Evolutionary conservation across 306 rosid genomes (phyloP).

Genomic region (Rosa persica): DNA sequence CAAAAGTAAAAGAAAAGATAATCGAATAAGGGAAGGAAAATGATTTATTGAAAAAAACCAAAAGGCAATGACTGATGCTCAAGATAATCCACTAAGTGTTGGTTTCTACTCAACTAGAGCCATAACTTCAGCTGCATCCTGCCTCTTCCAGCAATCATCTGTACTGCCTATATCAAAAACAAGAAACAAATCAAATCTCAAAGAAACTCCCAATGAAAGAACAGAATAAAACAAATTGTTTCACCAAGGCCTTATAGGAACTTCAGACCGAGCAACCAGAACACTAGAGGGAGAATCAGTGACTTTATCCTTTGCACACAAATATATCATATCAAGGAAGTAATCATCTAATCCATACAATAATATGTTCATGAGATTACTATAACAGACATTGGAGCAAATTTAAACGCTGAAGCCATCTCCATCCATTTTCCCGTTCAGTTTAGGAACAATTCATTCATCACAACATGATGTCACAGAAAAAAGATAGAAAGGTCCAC

Average conservation of each 20-base stretch:
- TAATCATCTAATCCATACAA: neutral
- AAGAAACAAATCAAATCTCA: slow-evolving; percentile 18
- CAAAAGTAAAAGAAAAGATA: neutral
- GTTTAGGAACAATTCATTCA: neutral
- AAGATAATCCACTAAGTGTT: slow-evolving; percentile 16
- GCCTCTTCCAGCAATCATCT: slow-evolving; percentile 95
- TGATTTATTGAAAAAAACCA: neutral
- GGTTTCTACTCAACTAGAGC: slow-evolving; percentile 60
- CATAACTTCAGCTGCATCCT: slow-evolving; percentile 87
- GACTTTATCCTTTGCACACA: neutral
- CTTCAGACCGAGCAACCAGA: neutral
- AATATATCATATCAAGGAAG: neutral
- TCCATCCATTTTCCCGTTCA: neutral
- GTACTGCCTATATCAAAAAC: slow-evolving; percentile 71
- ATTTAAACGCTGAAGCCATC: neutral
- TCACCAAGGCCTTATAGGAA: neutral
- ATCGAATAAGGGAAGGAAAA: slow-evolving; percentile 7
- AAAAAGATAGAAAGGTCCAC: neutral
- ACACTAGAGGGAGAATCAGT: neutral
- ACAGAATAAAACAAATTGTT: neutral
- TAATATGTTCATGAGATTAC: neutral
- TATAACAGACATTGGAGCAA: neutral
- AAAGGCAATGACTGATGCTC: slow-evolving; percentile 8
- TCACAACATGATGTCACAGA: neutral
- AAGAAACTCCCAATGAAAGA: slow-evolving; percentile 13